These are phyloP conservation scores for Yamadazyma paraphyllophila DNA, from an alignment of 805 yeast species.

Conservation along the genomic window DNA sequence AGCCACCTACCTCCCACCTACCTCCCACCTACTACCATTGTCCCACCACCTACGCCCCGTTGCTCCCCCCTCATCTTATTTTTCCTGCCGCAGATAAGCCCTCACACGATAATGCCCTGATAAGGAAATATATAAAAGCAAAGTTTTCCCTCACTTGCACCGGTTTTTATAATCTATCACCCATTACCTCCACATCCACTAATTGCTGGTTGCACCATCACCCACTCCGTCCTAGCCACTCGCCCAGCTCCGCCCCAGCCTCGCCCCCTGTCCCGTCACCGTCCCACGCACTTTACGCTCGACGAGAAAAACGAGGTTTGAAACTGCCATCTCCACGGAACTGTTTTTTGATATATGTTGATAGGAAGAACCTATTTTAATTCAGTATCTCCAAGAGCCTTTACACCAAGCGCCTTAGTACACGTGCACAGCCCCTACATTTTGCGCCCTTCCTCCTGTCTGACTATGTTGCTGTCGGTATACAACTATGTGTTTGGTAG, in stretches of 20 bases:
- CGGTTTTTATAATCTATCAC: not conserved
- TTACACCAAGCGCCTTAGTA: too few species aligned
- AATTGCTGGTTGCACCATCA: too few species aligned
- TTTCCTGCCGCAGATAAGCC: constrained; percentile 1
- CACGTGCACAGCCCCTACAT: too few species aligned
- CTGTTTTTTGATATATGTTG: not conserved
- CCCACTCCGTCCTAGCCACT: too few species aligned
- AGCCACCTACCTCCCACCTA: too few species aligned
- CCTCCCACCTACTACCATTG: too few species aligned
- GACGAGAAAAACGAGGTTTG: not conserved
- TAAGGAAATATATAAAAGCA: constrained; percentile 7
- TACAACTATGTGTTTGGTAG: constrained; percentile 24
- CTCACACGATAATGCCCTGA: constrained; percentile 8
- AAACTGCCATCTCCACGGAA: not conserved
- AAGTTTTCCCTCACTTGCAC: not conserved
- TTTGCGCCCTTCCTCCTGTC: too few species aligned
- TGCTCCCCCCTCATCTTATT: not conserved
- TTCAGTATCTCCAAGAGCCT: not conserved
- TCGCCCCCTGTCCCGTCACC: not conserved
- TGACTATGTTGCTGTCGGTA: constrained; percentile 24
- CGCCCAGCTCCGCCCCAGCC: not conserved
- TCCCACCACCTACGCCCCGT: too few species aligned
- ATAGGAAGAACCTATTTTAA: not conserved
- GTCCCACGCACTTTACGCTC: not conserved
- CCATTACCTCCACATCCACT: too few species aligned